A percentile compares a stretch with the other conserved stretches of the same genome.
phyloP scores from a whole-genome alignment of 495 filamentous ascomycete genomes.

The Amniculicola lignicola region DNA sequence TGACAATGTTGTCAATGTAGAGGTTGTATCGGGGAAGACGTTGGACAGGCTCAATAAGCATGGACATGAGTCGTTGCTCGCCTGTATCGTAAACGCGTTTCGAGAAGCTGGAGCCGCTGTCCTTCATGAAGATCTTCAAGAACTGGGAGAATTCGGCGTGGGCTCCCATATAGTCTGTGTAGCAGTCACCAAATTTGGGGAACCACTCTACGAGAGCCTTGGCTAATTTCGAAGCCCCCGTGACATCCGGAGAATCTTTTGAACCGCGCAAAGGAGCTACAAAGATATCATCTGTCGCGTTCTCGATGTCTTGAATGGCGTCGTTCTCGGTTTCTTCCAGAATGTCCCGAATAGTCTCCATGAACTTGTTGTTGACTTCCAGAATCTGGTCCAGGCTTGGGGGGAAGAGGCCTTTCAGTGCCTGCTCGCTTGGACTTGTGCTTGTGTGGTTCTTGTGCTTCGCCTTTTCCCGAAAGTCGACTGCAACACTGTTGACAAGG shows the following conservation, averaged over 20 bases:
- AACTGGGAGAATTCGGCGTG: constrained; percentile 80
- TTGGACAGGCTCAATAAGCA: constrained; percentile 95
- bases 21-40: constrained; percentile 90
- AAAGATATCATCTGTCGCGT: constrained; percentile 26
- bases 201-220: constrained; percentile 83
- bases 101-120: constrained; percentile 73
- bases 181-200: constrained; percentile 81
- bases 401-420: constrained; percentile 76
- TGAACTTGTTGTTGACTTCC: constrained; percentile 72
- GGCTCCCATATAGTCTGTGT: constrained; percentile 83
- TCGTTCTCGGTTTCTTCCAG: constrained; percentile 82
- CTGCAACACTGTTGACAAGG: constrained; percentile 69
- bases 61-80: constrained; percentile 86
- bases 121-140: constrained; percentile 68
- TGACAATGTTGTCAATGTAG: constrained; percentile 90
- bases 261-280: constrained; percentile 28
- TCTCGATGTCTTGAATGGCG: constrained; percentile 52
- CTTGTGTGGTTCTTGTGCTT: constrained; percentile 56
- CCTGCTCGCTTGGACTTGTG: constrained; percentile 68
- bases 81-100: constrained; percentile 76
- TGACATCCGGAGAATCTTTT: constrained; percentile 54
- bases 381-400: constrained; percentile 72
- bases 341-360: constrained; percentile 67
- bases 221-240: constrained; percentile 70
- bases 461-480: constrained; percentile 68